Evolutionary conservation across 345 rosid genomes (phyloP).

Genomic region (Corymbia maculata): DNA sequence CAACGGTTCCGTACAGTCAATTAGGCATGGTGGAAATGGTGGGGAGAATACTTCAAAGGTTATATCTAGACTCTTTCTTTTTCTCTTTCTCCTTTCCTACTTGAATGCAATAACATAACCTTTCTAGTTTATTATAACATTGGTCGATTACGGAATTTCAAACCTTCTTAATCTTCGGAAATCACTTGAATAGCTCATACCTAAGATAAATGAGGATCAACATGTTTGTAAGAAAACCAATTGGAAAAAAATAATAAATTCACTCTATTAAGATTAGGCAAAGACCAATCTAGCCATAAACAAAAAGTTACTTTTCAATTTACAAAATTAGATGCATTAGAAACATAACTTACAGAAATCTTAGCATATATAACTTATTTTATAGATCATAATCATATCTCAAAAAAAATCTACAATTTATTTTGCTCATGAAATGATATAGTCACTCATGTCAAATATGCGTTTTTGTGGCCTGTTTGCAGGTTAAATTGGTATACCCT

Average conservation of each 20-base stretch:
- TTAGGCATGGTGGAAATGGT: background rate
- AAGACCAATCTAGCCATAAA: background rate
- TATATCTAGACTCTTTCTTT: background rate
- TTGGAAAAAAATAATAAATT: background rate
- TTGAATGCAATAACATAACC: background rate
- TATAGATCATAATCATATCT: background rate
- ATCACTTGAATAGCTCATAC: no score
- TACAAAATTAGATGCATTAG: no score
- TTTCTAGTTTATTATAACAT: background rate
- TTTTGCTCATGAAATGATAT: background rate
- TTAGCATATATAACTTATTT: no score
- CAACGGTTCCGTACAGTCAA: background rate
- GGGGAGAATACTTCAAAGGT: background rate
- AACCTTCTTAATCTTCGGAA: background rate
- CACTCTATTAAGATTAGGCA: background rate
- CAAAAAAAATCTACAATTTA: background rate
- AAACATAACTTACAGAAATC: no score
- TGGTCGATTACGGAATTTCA: background rate
- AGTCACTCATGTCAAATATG: background rate
- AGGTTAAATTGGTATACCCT: background rate
- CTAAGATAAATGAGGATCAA: background rate
- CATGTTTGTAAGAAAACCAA: background rate
- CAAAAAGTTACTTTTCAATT: background rate
- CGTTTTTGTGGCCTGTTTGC: background rate
- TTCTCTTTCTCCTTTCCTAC: background rate